These are phyloP conservation scores for Aspergillus viridinutans DNA, from an alignment of 2,329 filamentous ascomycete species.

Conservation along the genomic window DNA sequence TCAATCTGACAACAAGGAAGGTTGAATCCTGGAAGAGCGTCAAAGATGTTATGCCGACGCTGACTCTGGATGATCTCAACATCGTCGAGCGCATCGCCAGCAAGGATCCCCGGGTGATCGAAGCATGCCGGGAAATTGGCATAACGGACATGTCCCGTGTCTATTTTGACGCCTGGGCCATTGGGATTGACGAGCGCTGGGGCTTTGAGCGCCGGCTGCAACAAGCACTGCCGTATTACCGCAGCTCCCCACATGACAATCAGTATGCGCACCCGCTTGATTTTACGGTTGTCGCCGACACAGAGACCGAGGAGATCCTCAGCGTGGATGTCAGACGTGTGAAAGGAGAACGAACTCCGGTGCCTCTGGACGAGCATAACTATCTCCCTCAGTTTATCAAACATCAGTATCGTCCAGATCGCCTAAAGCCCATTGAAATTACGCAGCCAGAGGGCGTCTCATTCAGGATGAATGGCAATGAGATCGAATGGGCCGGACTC, in stretches of 20 bases:
- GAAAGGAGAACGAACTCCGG: too few relatives aligned
- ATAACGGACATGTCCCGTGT: conserved; percentile 35
- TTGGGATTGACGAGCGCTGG: conserved; percentile 35
- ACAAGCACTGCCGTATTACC: conserved; percentile 33
- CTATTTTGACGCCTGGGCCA: conserved; percentile 35
- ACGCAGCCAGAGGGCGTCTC: conserved; percentile 26
- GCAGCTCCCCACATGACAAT: conserved; percentile 26
- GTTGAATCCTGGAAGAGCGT: too few relatives aligned
- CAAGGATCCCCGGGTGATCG: conserved; percentile 31
- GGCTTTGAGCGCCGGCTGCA: conserved; percentile 31
- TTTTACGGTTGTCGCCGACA: conserved; percentile 24
- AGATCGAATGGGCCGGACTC: conserved; percentile 25
- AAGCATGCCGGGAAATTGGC: conserved; percentile 32
- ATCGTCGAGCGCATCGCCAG: conserved; percentile 18
- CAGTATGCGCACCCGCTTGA: conserved; percentile 30
- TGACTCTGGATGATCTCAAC: too few relatives aligned
- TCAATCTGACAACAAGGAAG: too few relatives aligned
- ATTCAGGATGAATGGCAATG: conserved; percentile 27
- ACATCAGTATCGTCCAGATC: too few relatives aligned
- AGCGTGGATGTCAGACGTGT: conserved; percentile 15
- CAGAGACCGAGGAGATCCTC: conserved; percentile 25
- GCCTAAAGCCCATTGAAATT: conserved; percentile 18
- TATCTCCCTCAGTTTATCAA: too few relatives aligned
- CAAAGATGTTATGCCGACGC: too few relatives aligned
- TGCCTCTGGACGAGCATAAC: too few relatives aligned